phyloP scores from a whole-genome alignment of 306 rosid genomes.

The Trifolium pratense region DNA sequence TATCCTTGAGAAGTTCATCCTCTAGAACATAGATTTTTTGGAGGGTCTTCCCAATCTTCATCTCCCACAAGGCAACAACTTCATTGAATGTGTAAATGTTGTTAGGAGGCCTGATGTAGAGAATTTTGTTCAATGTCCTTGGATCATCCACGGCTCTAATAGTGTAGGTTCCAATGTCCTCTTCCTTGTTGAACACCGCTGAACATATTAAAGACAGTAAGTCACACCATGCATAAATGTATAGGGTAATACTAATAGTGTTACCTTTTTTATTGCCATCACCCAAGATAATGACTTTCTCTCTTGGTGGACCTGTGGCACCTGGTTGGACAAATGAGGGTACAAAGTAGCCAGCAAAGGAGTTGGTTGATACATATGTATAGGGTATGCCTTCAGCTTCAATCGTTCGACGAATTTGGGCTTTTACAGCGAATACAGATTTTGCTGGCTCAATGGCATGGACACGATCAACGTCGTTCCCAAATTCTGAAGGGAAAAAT shows the following conservation, averaged over 20 bases:
- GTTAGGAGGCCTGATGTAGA: slow-evolving; percentile 74
- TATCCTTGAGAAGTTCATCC: slow-evolving; percentile 74
- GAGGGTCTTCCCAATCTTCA: slow-evolving; percentile 74
- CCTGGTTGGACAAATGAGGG: slow-evolving; percentile 76
- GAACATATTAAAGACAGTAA: not conserved
- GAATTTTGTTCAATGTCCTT: slow-evolving; percentile 74
- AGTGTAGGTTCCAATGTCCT: slow-evolving; percentile 79
- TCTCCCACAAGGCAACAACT: slow-evolving; percentile 85
- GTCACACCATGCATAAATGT: not conserved
- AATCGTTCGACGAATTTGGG: slow-evolving; percentile 60
- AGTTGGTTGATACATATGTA: slow-evolving; percentile 67
- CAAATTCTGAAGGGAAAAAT: slow-evolving; percentile 93
- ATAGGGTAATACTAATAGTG: not conserved
- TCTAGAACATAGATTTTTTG: slow-evolving; percentile 65
- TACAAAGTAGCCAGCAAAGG: slow-evolving; percentile 70
- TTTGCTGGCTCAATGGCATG: slow-evolving; percentile 90
- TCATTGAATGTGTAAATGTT: slow-evolving; percentile 78
- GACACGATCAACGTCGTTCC: slow-evolving; percentile 75
- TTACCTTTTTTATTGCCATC: slow-evolving; percentile 78
- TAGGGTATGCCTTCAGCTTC: slow-evolving; percentile 78
- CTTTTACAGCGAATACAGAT: slow-evolving; percentile 59
- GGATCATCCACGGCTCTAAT: slow-evolving; percentile 87
- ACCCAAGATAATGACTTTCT: slow-evolving; percentile 69
- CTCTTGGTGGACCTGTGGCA: slow-evolving; percentile 67
- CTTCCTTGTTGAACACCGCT: slow-evolving; percentile 80